phyloP scores from a whole-genome alignment of 1,284 basidiomycete genomes.

The Phellopilus nigrolimitatus region DNA sequence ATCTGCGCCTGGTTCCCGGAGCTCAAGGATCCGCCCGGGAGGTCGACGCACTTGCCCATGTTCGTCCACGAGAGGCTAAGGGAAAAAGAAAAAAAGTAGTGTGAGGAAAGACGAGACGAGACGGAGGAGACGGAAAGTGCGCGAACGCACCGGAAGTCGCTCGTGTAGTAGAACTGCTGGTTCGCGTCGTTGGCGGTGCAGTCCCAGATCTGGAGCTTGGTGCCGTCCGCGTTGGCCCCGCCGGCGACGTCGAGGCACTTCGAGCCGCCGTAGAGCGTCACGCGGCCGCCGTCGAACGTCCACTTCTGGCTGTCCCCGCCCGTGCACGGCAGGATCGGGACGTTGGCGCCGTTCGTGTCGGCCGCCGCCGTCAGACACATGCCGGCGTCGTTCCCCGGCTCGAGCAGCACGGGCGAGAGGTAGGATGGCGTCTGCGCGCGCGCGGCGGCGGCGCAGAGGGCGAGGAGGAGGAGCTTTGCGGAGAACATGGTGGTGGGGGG shows the following conservation, averaged over 20 bases:
- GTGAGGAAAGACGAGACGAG: not conserved
- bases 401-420: conserved; percentile 31
- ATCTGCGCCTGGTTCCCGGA: conserved; percentile 42
- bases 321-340: conserved; percentile 42
- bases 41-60: conserved; percentile 44
- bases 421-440: conserved; percentile 17
- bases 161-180: conserved; percentile 42
- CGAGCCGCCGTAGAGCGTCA: conserved; percentile 37
- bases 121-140: not conserved
- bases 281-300: conserved; percentile 37
- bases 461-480: conserved; percentile 7
- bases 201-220: conserved; percentile 44
- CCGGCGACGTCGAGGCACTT: conserved; percentile 45
- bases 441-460: conserved; percentile 9
- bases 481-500: conserved; percentile 7
- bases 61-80: conserved; percentile 38
- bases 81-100: not conserved
- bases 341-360: conserved; percentile 41
- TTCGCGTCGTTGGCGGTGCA: conserved; percentile 35
- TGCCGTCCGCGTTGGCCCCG: conserved; percentile 37
- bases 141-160: conserved; percentile 31
- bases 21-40: conserved; percentile 35
- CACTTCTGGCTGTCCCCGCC: conserved; percentile 38
- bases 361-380: conserved; percentile 46
- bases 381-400: conserved; percentile 37